A percentile compares a stretch with the other conserved stretches of the same genome.
Conservation (phyloP, 257 asterid genomes). For the Linderniella brevidens region DNA sequence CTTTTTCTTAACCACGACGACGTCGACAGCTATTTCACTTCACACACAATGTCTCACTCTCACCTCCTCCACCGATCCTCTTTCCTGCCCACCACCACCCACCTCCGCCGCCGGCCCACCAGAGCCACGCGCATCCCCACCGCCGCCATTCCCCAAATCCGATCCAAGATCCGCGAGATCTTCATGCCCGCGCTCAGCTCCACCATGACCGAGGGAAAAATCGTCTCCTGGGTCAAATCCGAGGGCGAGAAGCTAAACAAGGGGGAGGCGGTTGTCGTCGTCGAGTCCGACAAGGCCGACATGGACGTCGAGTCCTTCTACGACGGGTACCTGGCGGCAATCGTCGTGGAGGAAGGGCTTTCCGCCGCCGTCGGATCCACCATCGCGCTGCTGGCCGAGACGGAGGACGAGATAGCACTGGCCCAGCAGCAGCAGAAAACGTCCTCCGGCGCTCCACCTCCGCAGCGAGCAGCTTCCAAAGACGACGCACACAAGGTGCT, state of each 20-base stretch:
- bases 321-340: constrained; percentile 81
- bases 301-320: constrained; percentile 95
- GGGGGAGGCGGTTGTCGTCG: constrained; percentile 89
- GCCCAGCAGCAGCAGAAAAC: constrained; percentile 41
- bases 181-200: constrained; percentile 97
- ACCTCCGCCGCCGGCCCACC: constrained; percentile 33
- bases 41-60: constrained; percentile 51
- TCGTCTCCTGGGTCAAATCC: constrained; percentile 80
- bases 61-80: constrained; percentile 65
- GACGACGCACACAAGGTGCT: constrained; percentile 19
- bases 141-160: constrained; percentile 21
- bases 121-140: constrained; percentile 4
- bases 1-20: no score
- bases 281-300: constrained; percentile 91
- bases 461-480: constrained; percentile 8
- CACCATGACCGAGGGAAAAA: constrained; percentile 95
- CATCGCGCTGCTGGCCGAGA: constrained; percentile 77
- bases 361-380: constrained; percentile 89
- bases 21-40: no score
- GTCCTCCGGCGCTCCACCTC: constrained; percentile 12
- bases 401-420: constrained; percentile 71
- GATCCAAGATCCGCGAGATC: constrained; percentile 87
- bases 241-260: constrained; percentile 83
- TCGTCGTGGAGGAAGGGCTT: constrained; percentile 68
- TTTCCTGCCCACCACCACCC: constrained; percentile 44